phyloP scores from a whole-genome alignment of 305 asterid species.

The Solanum chacoense region DNA sequence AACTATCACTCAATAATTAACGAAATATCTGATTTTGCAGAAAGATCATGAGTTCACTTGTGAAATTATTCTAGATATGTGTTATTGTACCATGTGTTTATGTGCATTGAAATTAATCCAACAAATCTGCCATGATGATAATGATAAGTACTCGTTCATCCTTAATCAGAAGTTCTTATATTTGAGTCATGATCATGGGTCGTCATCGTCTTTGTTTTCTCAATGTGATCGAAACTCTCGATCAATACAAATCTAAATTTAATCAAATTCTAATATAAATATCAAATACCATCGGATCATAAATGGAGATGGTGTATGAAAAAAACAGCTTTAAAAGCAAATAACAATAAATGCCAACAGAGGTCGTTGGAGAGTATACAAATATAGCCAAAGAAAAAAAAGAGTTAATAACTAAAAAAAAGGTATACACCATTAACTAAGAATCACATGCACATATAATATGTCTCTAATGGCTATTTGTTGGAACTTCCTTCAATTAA shows the following conservation, averaged over 20 bases:
- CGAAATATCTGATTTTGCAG: background rate
- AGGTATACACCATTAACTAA: background rate
- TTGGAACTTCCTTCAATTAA: background rate
- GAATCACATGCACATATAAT: background rate
- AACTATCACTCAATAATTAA: background rate
- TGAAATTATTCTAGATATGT: background rate
- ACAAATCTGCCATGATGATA: background rate
- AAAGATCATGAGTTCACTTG: background rate
- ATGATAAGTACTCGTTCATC: background rate
- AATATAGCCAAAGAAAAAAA: background rate
- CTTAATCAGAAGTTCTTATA: background rate
- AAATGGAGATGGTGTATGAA: background rate
- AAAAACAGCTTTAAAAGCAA: constrained; percentile 12
- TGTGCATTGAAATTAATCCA: background rate
- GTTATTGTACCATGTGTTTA: background rate
- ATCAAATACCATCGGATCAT: background rate
- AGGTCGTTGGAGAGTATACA: constrained; percentile 20
- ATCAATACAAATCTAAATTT: background rate
- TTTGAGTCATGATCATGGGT: background rate
- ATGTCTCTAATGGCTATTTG: background rate
- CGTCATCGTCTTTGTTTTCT: background rate
- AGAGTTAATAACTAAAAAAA: background rate
- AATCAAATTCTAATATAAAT: background rate
- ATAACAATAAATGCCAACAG: constrained; percentile 25
- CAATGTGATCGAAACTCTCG: background rate